A percentile compares a stretch with the other conserved stretches of the same genome.
Evolutionary conservation across 2,329 filamentous ascomycete genomes (phyloP).

Genomic region (Biscogniauxia marginata): DNA sequence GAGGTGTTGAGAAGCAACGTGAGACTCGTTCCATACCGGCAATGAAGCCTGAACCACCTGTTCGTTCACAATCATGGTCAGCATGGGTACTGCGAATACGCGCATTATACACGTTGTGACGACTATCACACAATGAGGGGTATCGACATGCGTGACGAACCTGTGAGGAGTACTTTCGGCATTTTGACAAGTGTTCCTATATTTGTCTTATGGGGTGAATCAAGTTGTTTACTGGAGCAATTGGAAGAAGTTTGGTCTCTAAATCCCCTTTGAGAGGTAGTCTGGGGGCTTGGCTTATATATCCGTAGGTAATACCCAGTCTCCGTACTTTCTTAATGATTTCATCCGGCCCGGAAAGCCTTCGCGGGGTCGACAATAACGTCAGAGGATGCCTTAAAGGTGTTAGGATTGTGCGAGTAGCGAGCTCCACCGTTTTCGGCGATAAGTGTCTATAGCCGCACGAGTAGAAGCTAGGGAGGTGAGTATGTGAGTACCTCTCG

Average conservation of each 20-base stretch:
- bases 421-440: not conserved
- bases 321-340: not conserved
- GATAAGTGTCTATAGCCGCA: not conserved
- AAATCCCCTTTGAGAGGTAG: not conserved
- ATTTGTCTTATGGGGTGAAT: not conserved
- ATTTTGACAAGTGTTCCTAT: slow-evolving; percentile 29
- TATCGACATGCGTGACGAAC: slow-evolving; percentile 28
- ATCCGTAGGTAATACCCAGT: not conserved
- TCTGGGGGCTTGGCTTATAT: not conserved
- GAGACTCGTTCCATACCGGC: slow-evolving; percentile 37
- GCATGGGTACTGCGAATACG: slow-evolving; percentile 3
- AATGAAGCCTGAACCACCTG: slow-evolving; percentile 53
- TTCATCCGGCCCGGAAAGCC: not conserved
- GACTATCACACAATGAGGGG: slow-evolving; percentile 1
- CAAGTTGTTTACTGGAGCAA: not conserved
- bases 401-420: not conserved
- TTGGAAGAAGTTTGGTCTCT: not conserved
- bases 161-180: slow-evolving; percentile 48
- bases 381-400: not conserved
- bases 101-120: not conserved
- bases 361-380: not conserved
- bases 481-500: not conserved
- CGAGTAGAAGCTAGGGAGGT: not conserved
- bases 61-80: slow-evolving; percentile 2
- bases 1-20: not conserved